Percentiles rank a stretch among this genome's conserved stretches.
phyloP scores from a whole-genome alignment of 2,329 filamentous ascomycete species.

The Colletotrichum sp. region DNA sequence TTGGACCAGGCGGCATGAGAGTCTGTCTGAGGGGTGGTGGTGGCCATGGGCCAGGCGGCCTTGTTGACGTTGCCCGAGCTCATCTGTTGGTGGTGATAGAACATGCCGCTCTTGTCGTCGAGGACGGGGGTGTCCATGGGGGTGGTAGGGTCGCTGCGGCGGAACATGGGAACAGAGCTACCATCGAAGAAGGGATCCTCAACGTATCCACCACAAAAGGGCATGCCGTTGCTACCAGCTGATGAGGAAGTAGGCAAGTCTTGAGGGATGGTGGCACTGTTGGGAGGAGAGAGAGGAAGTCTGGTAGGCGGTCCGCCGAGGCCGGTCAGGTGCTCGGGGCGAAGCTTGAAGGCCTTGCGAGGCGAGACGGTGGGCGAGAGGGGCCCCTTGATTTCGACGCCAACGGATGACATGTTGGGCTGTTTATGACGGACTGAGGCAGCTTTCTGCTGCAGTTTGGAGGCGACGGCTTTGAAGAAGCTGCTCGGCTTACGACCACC shows the following conservation, averaged over 20 bases:
- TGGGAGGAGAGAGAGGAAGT: slow-evolving; percentile 23
- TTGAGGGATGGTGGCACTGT: slow-evolving; percentile 29
- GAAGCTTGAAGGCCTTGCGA: slow-evolving; percentile 36
- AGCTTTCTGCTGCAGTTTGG: slow-evolving; percentile 44
- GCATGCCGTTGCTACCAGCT: slow-evolving; percentile 6
- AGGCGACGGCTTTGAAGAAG: slow-evolving; percentile 45
- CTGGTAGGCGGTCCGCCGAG: slow-evolving; percentile 21
- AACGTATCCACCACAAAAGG: slow-evolving; percentile 39
- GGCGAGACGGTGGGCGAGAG: slow-evolving; percentile 25
- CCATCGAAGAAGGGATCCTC: slow-evolving; percentile 44
- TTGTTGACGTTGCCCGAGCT: slow-evolving; percentile 24
- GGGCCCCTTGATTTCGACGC: slow-evolving; percentile 11
- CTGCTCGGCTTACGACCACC: slow-evolving; percentile 37
- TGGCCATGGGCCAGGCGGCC: slow-evolving; percentile 27
- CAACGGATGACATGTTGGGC: slow-evolving; percentile 20
- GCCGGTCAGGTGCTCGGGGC: slow-evolving; percentile 25
- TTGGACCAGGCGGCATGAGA: slow-evolving; percentile 21
- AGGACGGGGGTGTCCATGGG: slow-evolving; percentile 43
- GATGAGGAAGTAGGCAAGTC: slow-evolving; percentile 13
- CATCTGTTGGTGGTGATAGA: slow-evolving; percentile 25
- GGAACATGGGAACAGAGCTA: slow-evolving; percentile 30
- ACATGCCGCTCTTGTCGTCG: slow-evolving; percentile 32
- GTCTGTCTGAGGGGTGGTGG: slow-evolving; percentile 13
- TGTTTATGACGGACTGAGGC: slow-evolving; percentile 32
- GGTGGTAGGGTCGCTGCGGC: slow-evolving; percentile 35